Conservation (phyloP, 2,329 filamentous ascomycete genomes). For the Penicillium sp. region DNA sequence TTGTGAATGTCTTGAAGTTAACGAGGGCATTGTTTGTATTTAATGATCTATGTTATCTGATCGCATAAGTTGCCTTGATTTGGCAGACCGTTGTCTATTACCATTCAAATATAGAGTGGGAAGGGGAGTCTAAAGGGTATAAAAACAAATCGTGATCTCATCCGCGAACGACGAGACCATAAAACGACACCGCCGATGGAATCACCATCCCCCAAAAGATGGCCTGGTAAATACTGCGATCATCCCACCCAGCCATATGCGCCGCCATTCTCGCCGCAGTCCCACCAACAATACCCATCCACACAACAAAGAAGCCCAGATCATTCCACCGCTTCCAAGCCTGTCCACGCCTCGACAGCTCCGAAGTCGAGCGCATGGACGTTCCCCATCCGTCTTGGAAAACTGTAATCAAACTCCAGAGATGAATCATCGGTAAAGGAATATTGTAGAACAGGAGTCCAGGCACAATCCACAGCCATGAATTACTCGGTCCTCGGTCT, state of each 20-base stretch:
- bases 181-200: slow-evolving; percentile 15
- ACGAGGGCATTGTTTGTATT: not conserved
- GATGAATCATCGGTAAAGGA: slow-evolving; percentile 35
- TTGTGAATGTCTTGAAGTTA: not conserved
- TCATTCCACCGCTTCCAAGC: slow-evolving; percentile 28
- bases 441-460: slow-evolving; percentile 36
- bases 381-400: slow-evolving; percentile 38
- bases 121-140: not conserved
- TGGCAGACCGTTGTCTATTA: not conserved
- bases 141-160: not conserved
- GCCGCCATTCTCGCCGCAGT: slow-evolving; percentile 18
- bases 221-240: slow-evolving; percentile 9
- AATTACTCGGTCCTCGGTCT: slow-evolving; percentile 17
- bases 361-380: slow-evolving; percentile 31
- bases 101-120: not conserved
- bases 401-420: slow-evolving; percentile 36
- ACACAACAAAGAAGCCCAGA: slow-evolving; percentile 31
- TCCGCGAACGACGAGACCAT: slow-evolving; percentile 17
- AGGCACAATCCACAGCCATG: slow-evolving; percentile 25
- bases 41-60: not conserved
- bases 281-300: slow-evolving; percentile 30
- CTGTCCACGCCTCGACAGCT: slow-evolving; percentile 24
- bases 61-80: not conserved
- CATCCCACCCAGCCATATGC: slow-evolving; percentile 13
- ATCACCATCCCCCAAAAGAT: slow-evolving; percentile 15